Evolutionary conservation across 257 asterid species (phyloP), one percentile per base, ranked within the genome.

Genomic region (Lithospermum erythrorhizon): DNA sequence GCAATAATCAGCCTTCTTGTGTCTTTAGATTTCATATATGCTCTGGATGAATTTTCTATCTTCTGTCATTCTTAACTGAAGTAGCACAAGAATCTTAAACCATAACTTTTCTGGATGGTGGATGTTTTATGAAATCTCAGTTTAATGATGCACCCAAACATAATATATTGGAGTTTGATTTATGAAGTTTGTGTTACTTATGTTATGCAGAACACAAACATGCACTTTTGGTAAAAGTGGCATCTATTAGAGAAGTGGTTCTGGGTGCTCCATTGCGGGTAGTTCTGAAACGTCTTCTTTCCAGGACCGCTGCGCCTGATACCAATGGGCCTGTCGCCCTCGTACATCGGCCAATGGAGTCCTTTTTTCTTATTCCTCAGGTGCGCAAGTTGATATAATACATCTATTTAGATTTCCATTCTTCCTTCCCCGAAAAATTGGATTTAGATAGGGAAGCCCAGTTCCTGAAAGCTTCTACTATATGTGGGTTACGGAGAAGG

Each of bases 341-440:
- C 60, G 95, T 86, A 63, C 97, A 91, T 78, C 89, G 97, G 68
- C 97, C 95, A 23, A 86, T 81, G 30, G 97, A 88, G 77, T 89
- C 95, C n/a, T 91, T 84, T 80, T 86, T 83, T 75, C 89, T 88
- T 63, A 55, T 86, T 69, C 96, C 97, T 54, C 87, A 83, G 95
- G 98, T 88, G 71, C 72, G 58, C 49, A 14, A 41, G 2, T 41
- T 41, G 18, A 41, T 13, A 13, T 4, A 13, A 41, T 41, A 41
- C 49, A 41, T 41, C 49, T 14, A 41, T 41, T 11, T 41, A 41
- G 18, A 41, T 41, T 41, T 13, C 18, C 49, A 35, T 5, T 41
- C 49, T 41, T 41, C 18, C 49, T 41, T 41, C 17, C 49, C 17
- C 49, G 1, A 41, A 1, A 0, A 1, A 13, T 13, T 1, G 0